Base-by-base conservation (phyloP, 495 filamentous ascomycete genomes). In the Trichoderma parareesei region DNA sequence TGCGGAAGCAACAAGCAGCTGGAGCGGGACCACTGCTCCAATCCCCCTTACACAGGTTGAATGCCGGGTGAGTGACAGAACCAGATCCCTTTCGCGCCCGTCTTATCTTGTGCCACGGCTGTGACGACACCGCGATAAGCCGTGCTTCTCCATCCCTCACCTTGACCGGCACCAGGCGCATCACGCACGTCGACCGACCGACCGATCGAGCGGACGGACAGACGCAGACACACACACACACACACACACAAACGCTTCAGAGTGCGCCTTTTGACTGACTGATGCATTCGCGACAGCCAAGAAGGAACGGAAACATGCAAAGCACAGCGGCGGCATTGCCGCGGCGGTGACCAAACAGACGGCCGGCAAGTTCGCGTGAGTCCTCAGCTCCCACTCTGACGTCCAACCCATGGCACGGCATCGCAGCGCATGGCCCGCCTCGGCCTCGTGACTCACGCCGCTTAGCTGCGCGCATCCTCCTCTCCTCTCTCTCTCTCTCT, bases 301-400 rank as follows among this genome's bases (percentile, higher is more conserved):
- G 77, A 81, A 81, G 68, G 76, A 81, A 72, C 74, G 76, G 64
- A 82, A 79, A 76, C 76, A 82, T 81, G 79, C 71, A 70, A 82
- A 78, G 77, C 78, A 81, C 63, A 71, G 72, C 67, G 77, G 78
- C 65, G 73, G 79, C 68, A 79, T 80, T 72, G 74, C 78, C 65
- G 79, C 79, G 64, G 79, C 79, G 73, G 77, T 82, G 75, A 82
- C 78, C 38, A 80, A 76, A 71, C 78, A 82, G 70, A 75, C 73
- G 66, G 75, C 78, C 67, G 66, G 57, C 61, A 82, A 78, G 69
- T 79, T 81, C 72, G 70, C 78, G 79, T 82, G 71, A 44, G 78
- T 78, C 64, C 65, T 62, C 61, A 44, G 38, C 16, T n/a, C 18
- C 2, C 9, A 41, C 10, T 27, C 60, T 18, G 13, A 13, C 41